Evolutionary conservation across 1,139 yeast genomes (phyloP), one percentile per base, ranked within the genome.

Genomic region (Wickerhamomyces sp.): DNA sequence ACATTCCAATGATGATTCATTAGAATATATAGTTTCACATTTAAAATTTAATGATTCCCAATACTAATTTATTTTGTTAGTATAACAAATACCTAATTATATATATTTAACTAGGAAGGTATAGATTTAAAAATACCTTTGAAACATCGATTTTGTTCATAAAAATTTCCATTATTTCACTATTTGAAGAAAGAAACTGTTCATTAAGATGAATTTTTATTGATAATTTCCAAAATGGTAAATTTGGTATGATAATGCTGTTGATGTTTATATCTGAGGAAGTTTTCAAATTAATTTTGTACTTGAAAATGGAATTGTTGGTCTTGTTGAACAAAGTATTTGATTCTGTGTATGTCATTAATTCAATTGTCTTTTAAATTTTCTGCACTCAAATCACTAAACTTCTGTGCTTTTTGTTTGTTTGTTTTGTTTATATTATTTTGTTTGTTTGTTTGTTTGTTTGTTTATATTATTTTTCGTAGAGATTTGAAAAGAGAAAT

Each of bases 21-120:
- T 34, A n/a, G 41, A 33, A 27, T 39, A 39, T 10, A 39, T 10
- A 6, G 37, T 1, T 38, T 38, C 40, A 32, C 40, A 38, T 11
- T 27, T 27, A 10, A 14, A 14, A 34, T 34, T 10, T 4, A 34
- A 23, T 9, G 10, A 9, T 6, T 34, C 14, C 36, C 42, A 30
- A 18, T 29, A 32, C 36, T 35, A 35, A 27, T 27, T 13, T 6
- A 9, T 7, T n/a, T n/a, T 9, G 29, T 34, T 32, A 14, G 36
- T 27, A 34, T 8, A 18, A 9, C 7, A 23, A 14, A 30, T 30
- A 10, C 23, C 13, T 37, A 29, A 11, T 7, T 26, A 11, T 7
- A 27, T n/a, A n/a, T n/a, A n/a, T n/a, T n/a, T n/a, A n/a, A n/a
- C n/a, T n/a, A n/a, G n/a, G n/a, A n/a, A n/a, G 11, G 30, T 34